Evolutionary conservation across 164 flowering plant species (phyloP).

Genomic region (Euptelea pleiosperma): DNA sequence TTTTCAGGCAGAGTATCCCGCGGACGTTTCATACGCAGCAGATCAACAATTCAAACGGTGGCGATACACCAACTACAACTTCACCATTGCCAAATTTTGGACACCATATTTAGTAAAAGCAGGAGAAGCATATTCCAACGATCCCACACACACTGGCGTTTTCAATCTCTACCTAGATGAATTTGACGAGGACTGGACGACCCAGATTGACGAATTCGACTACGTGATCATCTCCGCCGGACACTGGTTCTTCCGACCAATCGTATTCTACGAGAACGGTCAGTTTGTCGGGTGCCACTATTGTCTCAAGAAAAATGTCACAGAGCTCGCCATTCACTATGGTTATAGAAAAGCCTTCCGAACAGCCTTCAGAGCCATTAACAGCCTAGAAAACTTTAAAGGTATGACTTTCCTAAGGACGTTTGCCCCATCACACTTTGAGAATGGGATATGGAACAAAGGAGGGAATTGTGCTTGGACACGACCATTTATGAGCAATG

Average conservation of each 20-base stretch:
- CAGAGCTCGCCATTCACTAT: constrained; percentile 37
- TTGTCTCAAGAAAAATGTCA: constrained; percentile 39
- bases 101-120: constrained; percentile 14
- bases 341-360: constrained; percentile 49
- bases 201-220: constrained; percentile 46
- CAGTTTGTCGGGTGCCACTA: constrained; percentile 45
- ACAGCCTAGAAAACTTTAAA: constrained; percentile 31
- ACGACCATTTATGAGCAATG: constrained; percentile 37
- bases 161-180: constrained; percentile 45
- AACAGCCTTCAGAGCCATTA: constrained; percentile 52
- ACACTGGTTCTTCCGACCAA: constrained; percentile 59
- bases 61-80: constrained; percentile 7
- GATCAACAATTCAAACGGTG: not conserved
- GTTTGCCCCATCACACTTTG: constrained; percentile 61
- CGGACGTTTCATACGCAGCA: constrained; percentile 7
- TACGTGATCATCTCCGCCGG: constrained; percentile 59
- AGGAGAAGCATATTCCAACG: constrained; percentile 6
- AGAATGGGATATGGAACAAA: constrained; percentile 57
- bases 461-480: constrained; percentile 66
- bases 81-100: constrained; percentile 14
- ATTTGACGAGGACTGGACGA: constrained; percentile 30
- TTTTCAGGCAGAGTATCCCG: constrained; percentile 15
- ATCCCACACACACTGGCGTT: constrained; percentile 16
- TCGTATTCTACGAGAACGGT: constrained; percentile 39
- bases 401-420: constrained; percentile 51